Conservation (phyloP, 2,329 filamentous ascomycete species). For the Aspergillus carbonarius region DNA sequence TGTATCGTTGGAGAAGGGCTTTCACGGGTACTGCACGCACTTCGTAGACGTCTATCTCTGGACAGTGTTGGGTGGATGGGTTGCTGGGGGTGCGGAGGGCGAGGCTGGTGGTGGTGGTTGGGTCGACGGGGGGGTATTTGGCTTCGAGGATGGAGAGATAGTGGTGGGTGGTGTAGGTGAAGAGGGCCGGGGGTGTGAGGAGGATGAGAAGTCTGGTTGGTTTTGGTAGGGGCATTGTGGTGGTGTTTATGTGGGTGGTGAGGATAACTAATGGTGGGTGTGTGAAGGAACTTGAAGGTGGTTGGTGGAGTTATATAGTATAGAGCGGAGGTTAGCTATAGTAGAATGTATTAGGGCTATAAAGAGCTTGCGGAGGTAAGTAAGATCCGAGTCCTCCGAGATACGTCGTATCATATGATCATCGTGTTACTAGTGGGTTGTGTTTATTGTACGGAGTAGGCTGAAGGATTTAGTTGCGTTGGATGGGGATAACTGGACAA, state of each 20-base stretch:
- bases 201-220: constrained; percentile 6
- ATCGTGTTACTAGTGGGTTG: too few relatives aligned
- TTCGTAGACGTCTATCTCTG: constrained; percentile 28
- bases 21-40: constrained; percentile 19
- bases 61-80: constrained; percentile 20
- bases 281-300: background rate
- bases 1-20: constrained; percentile 9
- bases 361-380: too few relatives aligned
- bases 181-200: constrained; percentile 15
- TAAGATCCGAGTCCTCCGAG: too few relatives aligned
- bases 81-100: constrained; percentile 17
- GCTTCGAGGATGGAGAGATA: constrained; percentile 25
- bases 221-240: background rate
- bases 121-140: constrained; percentile 25
- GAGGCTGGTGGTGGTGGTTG: constrained; percentile 18
- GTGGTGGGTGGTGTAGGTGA: constrained; percentile 22
- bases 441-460: too few relatives aligned
- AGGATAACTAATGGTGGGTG: background rate
- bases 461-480: too few relatives aligned
- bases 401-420: too few relatives aligned
- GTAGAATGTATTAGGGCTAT: too few relatives aligned
- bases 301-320: background rate
- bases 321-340: too few relatives aligned
- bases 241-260: background rate
- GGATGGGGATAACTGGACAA: too few relatives aligned